Percentiles rank a stretch among this genome's conserved stretches.
Conservation (phyloP, 306 rosid genomes). For the Prunus davidiana region DNA sequence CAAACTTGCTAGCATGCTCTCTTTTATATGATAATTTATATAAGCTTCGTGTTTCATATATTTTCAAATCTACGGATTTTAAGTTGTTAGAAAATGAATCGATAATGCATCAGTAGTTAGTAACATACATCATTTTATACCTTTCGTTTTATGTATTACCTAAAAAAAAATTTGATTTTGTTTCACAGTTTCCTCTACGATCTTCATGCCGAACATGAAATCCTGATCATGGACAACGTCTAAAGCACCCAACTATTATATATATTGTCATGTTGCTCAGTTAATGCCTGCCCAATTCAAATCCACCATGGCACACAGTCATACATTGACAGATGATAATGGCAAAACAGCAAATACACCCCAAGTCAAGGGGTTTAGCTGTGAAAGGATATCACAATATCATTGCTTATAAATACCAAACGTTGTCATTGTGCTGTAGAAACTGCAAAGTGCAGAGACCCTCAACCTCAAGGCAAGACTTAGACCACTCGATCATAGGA, state of each 20-base stretch:
- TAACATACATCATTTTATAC: too few species aligned
- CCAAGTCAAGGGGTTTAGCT: neutral
- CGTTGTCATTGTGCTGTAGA: neutral
- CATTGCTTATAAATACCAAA: neutral
- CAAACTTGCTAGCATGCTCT: too few species aligned
- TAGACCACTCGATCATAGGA: too few species aligned
- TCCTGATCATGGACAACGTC: neutral
- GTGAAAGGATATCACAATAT: neutral
- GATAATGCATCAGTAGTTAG: too few species aligned
- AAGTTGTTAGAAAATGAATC: too few species aligned
- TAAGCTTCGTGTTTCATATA: too few species aligned
- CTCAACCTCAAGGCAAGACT: neutral
- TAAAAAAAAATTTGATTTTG: too few species aligned
- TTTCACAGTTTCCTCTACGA: neutral
- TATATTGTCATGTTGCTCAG: neutral
- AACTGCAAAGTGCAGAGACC: neutral
- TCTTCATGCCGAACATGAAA: neutral
- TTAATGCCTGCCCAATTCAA: neutral
- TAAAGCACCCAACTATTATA: neutral
- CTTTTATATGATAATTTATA: too few species aligned
- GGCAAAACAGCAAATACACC: neutral
- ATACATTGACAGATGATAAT: neutral
- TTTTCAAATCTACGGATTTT: rapidly evolving
- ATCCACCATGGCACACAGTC: too few species aligned
- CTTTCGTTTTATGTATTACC: too few species aligned